Evolutionary conservation across 2,329 filamentous ascomycete species (phyloP).

Genomic region (Pseudogymnoascus pannorum): DNA sequence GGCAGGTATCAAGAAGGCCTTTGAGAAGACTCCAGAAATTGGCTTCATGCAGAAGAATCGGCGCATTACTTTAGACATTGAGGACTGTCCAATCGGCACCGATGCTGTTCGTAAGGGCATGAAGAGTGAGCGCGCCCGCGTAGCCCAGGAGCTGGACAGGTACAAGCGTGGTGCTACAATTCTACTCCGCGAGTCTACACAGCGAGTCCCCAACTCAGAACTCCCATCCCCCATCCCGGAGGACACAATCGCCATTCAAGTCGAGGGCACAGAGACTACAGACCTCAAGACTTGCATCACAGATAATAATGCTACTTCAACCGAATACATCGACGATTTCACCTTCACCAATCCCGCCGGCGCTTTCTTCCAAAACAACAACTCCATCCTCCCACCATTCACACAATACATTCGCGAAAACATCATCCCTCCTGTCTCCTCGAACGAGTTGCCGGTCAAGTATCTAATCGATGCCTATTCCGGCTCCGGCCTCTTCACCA

Average conservation of each 20-base stretch:
- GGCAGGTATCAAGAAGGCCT: slow-evolving; percentile 46
- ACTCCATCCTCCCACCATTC: slow-evolving; percentile 84
- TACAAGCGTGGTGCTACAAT: slow-evolving; percentile 83
- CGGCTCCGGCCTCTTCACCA: slow-evolving; percentile 92
- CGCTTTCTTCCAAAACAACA: slow-evolving; percentile 99
- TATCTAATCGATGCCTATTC: slow-evolving; percentile 98
- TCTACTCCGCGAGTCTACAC: slow-evolving; percentile 78
- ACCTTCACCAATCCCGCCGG: slow-evolving; percentile 87
- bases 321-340: slow-evolving; percentile 81
- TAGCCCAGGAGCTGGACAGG: slow-evolving; percentile 59
- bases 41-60: slow-evolving; percentile 88
- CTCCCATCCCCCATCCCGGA: slow-evolving; percentile 11
- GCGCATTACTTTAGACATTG: slow-evolving; percentile 78
- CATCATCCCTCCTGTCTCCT: slow-evolving; percentile 51
- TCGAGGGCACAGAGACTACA: slow-evolving; percentile 31
- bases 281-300: slow-evolving; percentile 88
- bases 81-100: slow-evolving; percentile 94
- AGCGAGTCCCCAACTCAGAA: slow-evolving; percentile 49
- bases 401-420: slow-evolving; percentile 78
- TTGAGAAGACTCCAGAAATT: slow-evolving; percentile 65
- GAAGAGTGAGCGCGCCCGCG: slow-evolving; percentile 67
- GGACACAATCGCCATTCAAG: slow-evolving; percentile 19
- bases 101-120: slow-evolving; percentile 75
- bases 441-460: slow-evolving; percentile 46
- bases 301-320: slow-evolving; percentile 71